Evolutionary conservation across 2,329 filamentous ascomycete species (phyloP), one percentile per base, ranked within the genome.

Genomic region (Cryphonectria nitschkei): DNA sequence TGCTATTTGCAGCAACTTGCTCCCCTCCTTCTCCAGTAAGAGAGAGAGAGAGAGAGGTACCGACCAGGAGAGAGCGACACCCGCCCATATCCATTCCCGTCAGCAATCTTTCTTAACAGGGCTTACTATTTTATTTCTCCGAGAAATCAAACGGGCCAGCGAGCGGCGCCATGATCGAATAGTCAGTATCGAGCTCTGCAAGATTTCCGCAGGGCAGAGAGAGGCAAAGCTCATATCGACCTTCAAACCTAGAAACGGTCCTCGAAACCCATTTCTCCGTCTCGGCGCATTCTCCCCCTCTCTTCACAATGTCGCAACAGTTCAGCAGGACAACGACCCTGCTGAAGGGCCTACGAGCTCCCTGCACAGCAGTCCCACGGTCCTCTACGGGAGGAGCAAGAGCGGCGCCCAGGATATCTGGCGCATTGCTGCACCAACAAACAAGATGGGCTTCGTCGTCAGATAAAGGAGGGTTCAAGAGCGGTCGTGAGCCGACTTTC

Each of bases 401-500:
- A 32, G 62, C 60, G n/a, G 68, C 52, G 32, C 50, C 64, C 19
- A 60, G 64, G 34, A 67, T 65, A 64, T 65, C 63, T 22, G 68
- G 62, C 50, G 37, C 46, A 39, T 46, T 43, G 41, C 41, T 56
- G 29, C 37, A 14, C 60, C 39, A 50, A 39, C 56, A 50, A 43
- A 67, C 69, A 37, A 68, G 70, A 41, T 74, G 73, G 63, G 58
- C 70, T 39, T 64, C 73, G 5, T 72, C 72, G 4, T 72, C 72
- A 14, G 66, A 71, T 19, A 71, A 61, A 9, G 26, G 7, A 34
- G 58, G 37, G 22, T n/a, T 43, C 5, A 37, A 50, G 37, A 62
- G 65, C 8, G 69, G 70, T 29, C 72, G 74, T 37, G 76, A 74
- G 46, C 71, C 73, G 65, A 77, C 76, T 5, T 89, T 88, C 78